Evolutionary conservation across 805 yeast genomes (phyloP).

Genomic region (Metschnikowia borealis): DNA sequence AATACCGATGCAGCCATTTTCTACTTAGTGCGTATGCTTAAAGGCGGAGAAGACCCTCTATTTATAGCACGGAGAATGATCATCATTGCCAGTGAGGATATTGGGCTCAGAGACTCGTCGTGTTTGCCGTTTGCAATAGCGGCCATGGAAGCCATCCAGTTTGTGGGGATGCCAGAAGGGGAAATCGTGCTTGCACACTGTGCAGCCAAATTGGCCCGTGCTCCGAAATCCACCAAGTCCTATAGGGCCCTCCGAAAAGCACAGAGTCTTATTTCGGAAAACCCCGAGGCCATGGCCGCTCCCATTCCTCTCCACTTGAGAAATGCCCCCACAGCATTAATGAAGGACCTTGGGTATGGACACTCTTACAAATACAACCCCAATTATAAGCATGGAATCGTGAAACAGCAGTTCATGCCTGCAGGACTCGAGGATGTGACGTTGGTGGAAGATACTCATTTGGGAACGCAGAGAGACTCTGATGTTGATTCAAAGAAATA

Average conservation of each 20-base stretch:
- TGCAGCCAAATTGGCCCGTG: conserved; percentile 82
- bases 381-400: conserved; percentile 64
- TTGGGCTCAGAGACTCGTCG: conserved; percentile 80
- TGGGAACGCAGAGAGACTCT: conserved; percentile 38
- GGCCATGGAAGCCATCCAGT: conserved; percentile 80
- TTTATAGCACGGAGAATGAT: conserved; percentile 89
- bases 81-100: conserved; percentile 91
- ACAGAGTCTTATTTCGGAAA: conserved; percentile 52
- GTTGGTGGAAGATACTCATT: conserved; percentile 54
- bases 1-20: conserved; percentile 87
- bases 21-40: conserved; percentile 82
- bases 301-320: conserved; percentile 79
- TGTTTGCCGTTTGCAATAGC: conserved; percentile 85
- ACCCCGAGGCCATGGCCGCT: conserved; percentile 57
- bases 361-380: conserved; percentile 90
- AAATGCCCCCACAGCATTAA: conserved; percentile 90
- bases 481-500: conserved; percentile 11
- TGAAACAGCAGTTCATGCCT: conserved; percentile 75
- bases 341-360: conserved; percentile 86
- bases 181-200: conserved; percentile 88
- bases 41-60: conserved; percentile 91
- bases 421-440: conserved; percentile 36
- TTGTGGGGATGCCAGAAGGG: conserved; percentile 93
- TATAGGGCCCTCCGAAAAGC: conserved; percentile 75
- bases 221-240: conserved; percentile 81